phyloP scores from a whole-genome alignment of 805 yeast species.

The Candida dajiaensis region DNA sequence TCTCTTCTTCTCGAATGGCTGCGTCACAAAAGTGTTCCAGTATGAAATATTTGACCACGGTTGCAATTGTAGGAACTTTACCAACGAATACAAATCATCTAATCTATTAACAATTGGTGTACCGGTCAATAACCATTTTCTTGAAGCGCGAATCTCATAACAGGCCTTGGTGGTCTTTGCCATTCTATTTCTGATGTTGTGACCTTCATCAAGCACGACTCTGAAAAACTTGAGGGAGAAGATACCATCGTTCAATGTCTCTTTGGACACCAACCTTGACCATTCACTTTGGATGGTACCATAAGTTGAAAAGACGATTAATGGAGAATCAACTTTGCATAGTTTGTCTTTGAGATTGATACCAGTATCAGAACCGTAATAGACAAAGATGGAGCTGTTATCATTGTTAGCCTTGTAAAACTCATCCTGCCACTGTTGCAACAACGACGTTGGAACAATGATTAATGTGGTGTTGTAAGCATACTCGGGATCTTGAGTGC shows the following conservation, averaged over 20 bases:
- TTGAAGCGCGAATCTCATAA: constrained; percentile 51
- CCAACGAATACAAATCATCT: constrained; percentile 78
- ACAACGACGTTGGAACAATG: constrained; percentile 83
- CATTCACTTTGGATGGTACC: constrained; percentile 83
- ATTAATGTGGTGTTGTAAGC: constrained; percentile 72
- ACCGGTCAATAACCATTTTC: constrained; percentile 87
- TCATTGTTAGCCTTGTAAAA: constrained; percentile 52
- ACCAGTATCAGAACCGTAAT: constrained; percentile 65
- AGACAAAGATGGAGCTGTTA: constrained; percentile 45
- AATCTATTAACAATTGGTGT: constrained; percentile 87
- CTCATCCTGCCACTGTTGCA: constrained; percentile 90
- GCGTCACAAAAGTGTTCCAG: constrained; percentile 83
- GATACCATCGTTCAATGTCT: constrained; percentile 37
- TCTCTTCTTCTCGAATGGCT: constrained; percentile 74
- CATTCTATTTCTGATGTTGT: constrained; percentile 72
- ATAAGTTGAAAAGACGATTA: constrained; percentile 75
- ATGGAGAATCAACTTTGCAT: constrained; percentile 41
- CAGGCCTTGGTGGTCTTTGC: constrained; percentile 79
- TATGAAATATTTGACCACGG: constrained; percentile 86
- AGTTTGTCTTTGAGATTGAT: constrained; percentile 41
- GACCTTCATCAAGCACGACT: constrained; percentile 85
- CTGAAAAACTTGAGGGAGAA: constrained; percentile 72
- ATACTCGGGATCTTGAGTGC: constrained; percentile 29
- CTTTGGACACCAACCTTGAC: constrained; percentile 33
- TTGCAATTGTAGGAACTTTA: constrained; percentile 68